Conservation (phyloP, 1,284 basidiomycete species). For the Testicularia cyperi region DNA sequence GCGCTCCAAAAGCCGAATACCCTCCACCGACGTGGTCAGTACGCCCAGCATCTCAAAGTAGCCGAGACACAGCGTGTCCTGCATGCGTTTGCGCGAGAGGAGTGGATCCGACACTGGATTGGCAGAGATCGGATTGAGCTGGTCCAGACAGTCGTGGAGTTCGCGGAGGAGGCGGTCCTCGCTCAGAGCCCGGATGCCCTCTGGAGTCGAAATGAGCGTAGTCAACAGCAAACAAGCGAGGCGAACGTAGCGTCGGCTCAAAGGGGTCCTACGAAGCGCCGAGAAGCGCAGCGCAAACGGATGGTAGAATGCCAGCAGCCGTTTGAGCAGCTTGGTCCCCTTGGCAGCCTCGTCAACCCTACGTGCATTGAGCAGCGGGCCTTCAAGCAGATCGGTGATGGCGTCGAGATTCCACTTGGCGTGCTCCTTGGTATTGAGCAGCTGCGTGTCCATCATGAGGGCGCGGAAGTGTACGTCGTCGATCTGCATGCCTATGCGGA, state of each 20-base stretch:
- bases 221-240: constrained; percentile 71
- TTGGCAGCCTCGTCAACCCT: constrained; percentile 94
- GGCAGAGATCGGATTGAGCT: constrained; percentile 77
- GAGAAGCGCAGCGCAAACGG: constrained; percentile 85
- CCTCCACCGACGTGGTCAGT: constrained; percentile 81
- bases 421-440: constrained; percentile 84
- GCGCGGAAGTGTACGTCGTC: constrained; percentile 57
- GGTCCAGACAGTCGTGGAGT: constrained; percentile 82
- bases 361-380: constrained; percentile 84
- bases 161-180: constrained; percentile 88
- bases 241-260: constrained; percentile 56
- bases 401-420: constrained; percentile 89
- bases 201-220: constrained; percentile 78
- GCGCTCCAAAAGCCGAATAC: constrained; percentile 83
- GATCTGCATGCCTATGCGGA: constrained; percentile 78
- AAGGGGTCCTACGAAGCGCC: constrained; percentile 69
- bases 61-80: constrained; percentile 81
- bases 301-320: constrained; percentile 88
- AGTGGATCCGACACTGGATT: constrained; percentile 66
- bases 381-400: constrained; percentile 85
- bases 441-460: constrained; percentile 63
- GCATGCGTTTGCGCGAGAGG: constrained; percentile 79
- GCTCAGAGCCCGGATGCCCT: constrained; percentile 78
- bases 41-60: constrained; percentile 96
- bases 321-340: constrained; percentile 80